Evolutionary conservation across 2,329 filamentous ascomycete species (phyloP).

Genomic region (Seiridium cupressi): DNA sequence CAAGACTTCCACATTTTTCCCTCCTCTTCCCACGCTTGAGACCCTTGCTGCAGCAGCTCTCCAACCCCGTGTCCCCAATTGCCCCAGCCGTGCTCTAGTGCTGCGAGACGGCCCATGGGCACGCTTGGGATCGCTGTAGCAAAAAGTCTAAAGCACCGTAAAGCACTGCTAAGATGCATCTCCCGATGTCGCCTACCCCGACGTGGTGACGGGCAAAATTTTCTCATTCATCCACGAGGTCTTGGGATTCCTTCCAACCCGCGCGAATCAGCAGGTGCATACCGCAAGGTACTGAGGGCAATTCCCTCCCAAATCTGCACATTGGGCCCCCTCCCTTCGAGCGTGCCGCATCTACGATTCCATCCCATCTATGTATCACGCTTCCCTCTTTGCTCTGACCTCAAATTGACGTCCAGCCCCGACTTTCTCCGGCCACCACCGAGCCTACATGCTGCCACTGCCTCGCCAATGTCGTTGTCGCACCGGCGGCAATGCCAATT

Average conservation of each 20-base stretch:
- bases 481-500: neutral
- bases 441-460: neutral
- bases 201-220: neutral
- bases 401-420: neutral
- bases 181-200: neutral
- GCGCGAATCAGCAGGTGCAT: neutral
- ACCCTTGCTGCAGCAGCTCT: neutral
- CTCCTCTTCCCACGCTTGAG: neutral
- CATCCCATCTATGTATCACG: neutral
- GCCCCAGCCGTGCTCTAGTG: neutral
- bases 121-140: neutral
- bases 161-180: neutral
- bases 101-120: neutral
- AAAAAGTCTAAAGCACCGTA: too few species aligned
- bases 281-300: neutral
- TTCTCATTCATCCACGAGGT: neutral
- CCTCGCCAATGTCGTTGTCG: neutral
- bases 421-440: conserved; percentile 1
- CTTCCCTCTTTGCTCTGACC: neutral
- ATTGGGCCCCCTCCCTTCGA: neutral
- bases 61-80: neutral
- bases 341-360: neutral
- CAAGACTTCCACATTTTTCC: neutral
- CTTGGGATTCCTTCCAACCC: neutral
- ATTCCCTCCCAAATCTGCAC: too few species aligned